phyloP scores from a whole-genome alignment of 345 rosid genomes.

The Salix exigua region DNA sequence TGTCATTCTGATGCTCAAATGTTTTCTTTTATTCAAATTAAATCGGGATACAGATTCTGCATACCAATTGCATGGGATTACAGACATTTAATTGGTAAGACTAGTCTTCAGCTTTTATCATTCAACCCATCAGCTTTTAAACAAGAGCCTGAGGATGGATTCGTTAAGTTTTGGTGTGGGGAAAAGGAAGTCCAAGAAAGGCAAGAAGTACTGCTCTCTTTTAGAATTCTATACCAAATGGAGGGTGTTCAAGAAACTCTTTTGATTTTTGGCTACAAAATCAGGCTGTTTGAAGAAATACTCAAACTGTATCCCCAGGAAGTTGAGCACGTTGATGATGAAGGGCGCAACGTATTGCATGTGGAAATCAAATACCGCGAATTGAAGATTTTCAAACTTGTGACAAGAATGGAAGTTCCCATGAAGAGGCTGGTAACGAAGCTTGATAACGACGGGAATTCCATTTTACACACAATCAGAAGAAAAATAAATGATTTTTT shows the following conservation, averaged over 20 bases:
- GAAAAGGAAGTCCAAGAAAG: neutral
- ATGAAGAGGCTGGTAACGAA: neutral
- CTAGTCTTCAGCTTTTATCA: constrained; percentile 3
- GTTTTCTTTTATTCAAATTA: neutral
- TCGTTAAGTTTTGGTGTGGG: neutral
- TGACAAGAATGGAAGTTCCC: constrained; percentile 2
- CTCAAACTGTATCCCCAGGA: constrained; percentile 11
- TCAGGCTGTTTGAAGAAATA: constrained; percentile 7
- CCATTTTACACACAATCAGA: neutral
- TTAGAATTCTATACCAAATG: neutral
- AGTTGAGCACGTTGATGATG: constrained; percentile 13
- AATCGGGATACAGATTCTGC: neutral
- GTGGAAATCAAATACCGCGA: constrained; percentile 19
- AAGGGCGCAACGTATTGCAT: constrained; percentile 22
- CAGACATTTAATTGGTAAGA: neutral
- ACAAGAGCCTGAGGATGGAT: neutral
- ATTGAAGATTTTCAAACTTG: constrained; percentile 4
- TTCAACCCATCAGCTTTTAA: constrained; percentile 5
- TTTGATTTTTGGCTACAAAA: constrained; percentile 13
- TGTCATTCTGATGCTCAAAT: neutral
- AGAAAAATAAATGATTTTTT: neutral
- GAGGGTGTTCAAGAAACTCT: neutral
- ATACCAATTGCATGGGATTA: neutral
- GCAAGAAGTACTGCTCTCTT: neutral
- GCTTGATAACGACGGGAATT: neutral